Conservation (phyloP, 768 basidiomycete genomes). For the Rhizopogon roseolus region DNA sequence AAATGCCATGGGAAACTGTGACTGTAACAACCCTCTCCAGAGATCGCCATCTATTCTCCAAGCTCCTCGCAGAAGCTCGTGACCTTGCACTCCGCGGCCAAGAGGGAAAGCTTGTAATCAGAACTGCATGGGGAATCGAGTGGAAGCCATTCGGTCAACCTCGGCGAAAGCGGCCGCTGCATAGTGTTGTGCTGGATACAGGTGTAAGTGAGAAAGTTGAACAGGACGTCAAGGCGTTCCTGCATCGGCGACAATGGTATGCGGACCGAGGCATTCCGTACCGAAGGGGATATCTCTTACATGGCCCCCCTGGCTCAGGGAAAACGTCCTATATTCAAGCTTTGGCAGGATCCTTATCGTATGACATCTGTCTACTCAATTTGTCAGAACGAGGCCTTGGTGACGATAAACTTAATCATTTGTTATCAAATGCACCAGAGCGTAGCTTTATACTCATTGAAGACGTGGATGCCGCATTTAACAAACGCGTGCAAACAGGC, state of each 20-base stretch:
- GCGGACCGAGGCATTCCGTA: slow-evolving; percentile 98
- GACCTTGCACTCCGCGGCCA: slow-evolving; percentile 80
- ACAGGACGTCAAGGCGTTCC: slow-evolving; percentile 74
- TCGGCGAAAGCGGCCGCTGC: slow-evolving; percentile 76
- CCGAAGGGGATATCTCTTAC: slow-evolving; percentile 88
- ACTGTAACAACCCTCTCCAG: slow-evolving; percentile 89
- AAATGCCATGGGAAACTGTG: slow-evolving; percentile 96
- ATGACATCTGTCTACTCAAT: slow-evolving; percentile 95
- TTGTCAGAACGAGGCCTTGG: slow-evolving; percentile 93
- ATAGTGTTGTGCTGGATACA: slow-evolving; percentile 82
- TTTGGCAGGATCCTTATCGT: slow-evolving; percentile 84
- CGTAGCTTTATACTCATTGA: slow-evolving; percentile 94
- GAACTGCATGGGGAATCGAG: slow-evolving; percentile 94
- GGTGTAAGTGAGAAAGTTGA: slow-evolving; percentile 86
- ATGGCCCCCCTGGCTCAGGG: slow-evolving; percentile 96
- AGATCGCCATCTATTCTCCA: slow-evolving; percentile 77
- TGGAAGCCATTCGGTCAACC: slow-evolving; percentile 97
- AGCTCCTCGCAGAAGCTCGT: slow-evolving; percentile 82
- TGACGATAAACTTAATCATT: slow-evolving; percentile 93
- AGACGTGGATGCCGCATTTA: slow-evolving; percentile 97
- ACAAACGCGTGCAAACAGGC: slow-evolving; percentile 82
- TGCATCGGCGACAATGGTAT: slow-evolving; percentile 88
- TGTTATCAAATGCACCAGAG: slow-evolving; percentile 90
- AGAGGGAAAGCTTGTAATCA: slow-evolving; percentile 93
- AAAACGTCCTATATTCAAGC: slow-evolving; percentile 99